A percentile compares a stretch with the other conserved stretches of the same genome.
Conservation (phyloP, 306 rosid genomes). For the Cucurbita argyrosperma region DNA sequence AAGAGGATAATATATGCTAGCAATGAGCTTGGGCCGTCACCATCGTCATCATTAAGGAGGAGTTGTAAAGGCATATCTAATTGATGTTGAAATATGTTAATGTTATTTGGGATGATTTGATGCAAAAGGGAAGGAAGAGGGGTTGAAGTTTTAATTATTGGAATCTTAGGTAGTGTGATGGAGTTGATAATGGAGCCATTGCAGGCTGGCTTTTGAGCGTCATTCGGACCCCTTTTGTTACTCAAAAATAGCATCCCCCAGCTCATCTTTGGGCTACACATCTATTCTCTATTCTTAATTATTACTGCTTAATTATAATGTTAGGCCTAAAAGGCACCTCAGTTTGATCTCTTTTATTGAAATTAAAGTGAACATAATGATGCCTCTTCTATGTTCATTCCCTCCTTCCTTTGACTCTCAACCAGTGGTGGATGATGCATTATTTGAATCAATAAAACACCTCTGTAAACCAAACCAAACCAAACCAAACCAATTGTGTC, state of each 20-base stretch:
- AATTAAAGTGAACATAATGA: not conserved
- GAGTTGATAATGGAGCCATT: constrained; percentile 4
- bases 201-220: constrained; percentile 3
- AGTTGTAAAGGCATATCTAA: not conserved
- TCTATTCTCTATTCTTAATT: constrained; percentile 4
- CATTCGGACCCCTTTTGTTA: constrained; percentile 1
- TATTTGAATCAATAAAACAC: not conserved
- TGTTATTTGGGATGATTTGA: not conserved
- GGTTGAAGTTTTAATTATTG: not conserved
- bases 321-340: constrained; percentile 7
- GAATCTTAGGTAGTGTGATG: constrained; percentile 1
- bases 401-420: not conserved
- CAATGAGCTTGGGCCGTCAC: too few relatives aligned
- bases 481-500: not conserved
- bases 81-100: constrained; percentile 2
- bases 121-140: not conserved
- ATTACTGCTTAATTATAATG: constrained; percentile 2
- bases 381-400: not conserved
- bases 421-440: not conserved
- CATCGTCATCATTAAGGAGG: too few relatives aligned
- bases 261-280: constrained; percentile 8
- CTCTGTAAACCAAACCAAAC: too few relatives aligned
- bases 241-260: constrained; percentile 1
- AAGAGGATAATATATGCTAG: too few relatives aligned
- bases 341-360: not conserved